Evolutionary conservation across 495 filamentous ascomycete species (phyloP).

Genomic region (Talaromyces nanjingensis): DNA sequence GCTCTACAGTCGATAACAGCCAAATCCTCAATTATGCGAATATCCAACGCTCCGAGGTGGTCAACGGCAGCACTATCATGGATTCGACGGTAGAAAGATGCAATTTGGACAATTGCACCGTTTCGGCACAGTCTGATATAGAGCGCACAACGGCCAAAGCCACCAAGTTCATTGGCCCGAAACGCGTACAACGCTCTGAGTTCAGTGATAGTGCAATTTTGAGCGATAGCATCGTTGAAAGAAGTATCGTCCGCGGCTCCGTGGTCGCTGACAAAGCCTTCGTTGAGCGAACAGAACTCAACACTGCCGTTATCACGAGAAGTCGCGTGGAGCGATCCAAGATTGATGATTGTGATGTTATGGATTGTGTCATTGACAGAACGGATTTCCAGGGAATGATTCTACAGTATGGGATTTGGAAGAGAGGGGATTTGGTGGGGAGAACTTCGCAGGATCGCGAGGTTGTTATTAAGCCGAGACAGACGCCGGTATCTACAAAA

Average conservation of each 20-base stretch:
- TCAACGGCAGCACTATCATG: constrained; percentile 17
- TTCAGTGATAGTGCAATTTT: constrained; percentile 17
- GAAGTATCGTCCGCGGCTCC: constrained; percentile 14
- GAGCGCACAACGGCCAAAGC: constrained; percentile 10
- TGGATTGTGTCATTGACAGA: constrained; percentile 21
- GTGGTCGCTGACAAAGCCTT: constrained; percentile 12
- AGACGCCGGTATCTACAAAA: background rate
- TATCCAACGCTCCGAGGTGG: constrained; percentile 14
- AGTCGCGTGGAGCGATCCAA: constrained; percentile 15
- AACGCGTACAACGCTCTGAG: constrained; percentile 14
- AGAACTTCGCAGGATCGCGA: constrained; percentile 17
- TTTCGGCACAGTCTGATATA: constrained; percentile 13
- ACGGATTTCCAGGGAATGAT: constrained; percentile 25
- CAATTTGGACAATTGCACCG: constrained; percentile 13
- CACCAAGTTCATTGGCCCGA: constrained; percentile 14
- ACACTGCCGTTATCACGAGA: constrained; percentile 12
- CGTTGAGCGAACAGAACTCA: constrained; percentile 15
- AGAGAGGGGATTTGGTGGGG: constrained; percentile 25
- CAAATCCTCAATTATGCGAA: constrained; percentile 1
- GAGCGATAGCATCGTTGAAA: constrained; percentile 12
- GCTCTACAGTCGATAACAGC: background rate
- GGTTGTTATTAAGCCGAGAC: constrained; percentile 8
- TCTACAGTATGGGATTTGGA: constrained; percentile 30
- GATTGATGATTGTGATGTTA: constrained; percentile 25
- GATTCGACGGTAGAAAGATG: constrained; percentile 13